Percentiles rank a stretch among this genome's conserved stretches.
These are phyloP conservation scores for Filosporella fistucella DNA, from an alignment of 495 filamentous ascomycete genomes.

Conservation along the genomic window DNA sequence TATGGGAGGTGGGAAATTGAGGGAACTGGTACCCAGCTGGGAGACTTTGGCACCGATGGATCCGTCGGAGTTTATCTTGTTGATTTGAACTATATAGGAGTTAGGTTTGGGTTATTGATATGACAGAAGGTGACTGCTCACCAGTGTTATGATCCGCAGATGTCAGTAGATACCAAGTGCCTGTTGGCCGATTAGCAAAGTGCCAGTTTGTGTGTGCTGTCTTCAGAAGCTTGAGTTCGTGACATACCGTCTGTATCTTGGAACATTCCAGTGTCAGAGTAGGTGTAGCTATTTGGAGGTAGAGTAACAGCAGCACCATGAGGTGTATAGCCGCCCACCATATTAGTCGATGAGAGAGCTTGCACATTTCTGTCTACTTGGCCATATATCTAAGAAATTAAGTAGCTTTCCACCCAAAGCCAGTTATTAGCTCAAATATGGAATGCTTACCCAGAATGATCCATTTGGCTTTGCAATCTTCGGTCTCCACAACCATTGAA, in stretches of 20 bases:
- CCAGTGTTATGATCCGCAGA: slow-evolving; percentile 40
- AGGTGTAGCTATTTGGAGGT: slow-evolving; percentile 37
- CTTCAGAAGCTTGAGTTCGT: not conserved
- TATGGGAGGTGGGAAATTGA: not conserved
- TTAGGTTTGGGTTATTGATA: no score
- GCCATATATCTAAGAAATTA: slow-evolving; percentile 32
- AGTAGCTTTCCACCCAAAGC: no score
- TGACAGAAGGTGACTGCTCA: no score
- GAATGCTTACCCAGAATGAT: slow-evolving; percentile 31
- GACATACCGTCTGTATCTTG: slow-evolving; percentile 27
- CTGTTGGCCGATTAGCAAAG: slow-evolving; percentile 16
- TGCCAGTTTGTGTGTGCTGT: not conserved
- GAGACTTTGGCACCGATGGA: slow-evolving; percentile 27
- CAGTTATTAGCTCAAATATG: not conserved
- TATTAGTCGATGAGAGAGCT: slow-evolving; percentile 30
- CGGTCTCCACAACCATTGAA: slow-evolving; percentile 35
- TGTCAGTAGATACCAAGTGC: slow-evolving; percentile 39
- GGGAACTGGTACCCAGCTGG: slow-evolving; percentile 21
- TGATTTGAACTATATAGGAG: slow-evolving; percentile 34
- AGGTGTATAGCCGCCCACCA: slow-evolving; percentile 30
- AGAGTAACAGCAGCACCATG: slow-evolving; percentile 33
- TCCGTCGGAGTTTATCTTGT: slow-evolving; percentile 38
- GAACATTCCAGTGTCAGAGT: slow-evolving; percentile 44
- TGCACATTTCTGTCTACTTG: slow-evolving; percentile 41
- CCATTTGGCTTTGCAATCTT: slow-evolving; percentile 43